Evolutionary conservation across 768 basidiomycete species (phyloP), one percentile per base, ranked within the genome.

Genomic region (Russula dissimulans): DNA sequence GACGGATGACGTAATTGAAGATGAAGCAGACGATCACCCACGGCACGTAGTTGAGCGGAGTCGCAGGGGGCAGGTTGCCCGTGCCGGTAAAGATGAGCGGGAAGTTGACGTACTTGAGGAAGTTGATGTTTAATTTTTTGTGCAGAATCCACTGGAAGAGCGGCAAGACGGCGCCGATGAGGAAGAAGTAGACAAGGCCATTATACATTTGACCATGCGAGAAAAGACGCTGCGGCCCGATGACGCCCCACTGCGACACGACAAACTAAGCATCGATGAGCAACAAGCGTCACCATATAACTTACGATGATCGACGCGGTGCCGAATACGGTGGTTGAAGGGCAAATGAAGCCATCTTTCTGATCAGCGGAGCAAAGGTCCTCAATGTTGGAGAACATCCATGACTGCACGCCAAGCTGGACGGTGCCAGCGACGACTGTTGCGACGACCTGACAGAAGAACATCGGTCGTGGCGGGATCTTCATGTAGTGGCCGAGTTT

Each of bases 401-500:
- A 92, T 0, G 78, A 71, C 66, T 91, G 89, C 1, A 92, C 87
- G 47, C 83, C 81, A 50, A 91, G 81, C 66, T 89, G 87, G 0
- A 82, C 79, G 12, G 86, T 88, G 61, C 86, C 85, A 29, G 86
- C 85, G 42, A 91, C 71, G 47, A 85, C 65, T 1, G 86, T 79
- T 8, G 86, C 85, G 52, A 87, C 64, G 26, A 88, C 79, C 69
- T 91, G 89, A 22, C 76, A 77, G 69, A 71, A 77, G 75, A 93
- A 93, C 82, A 90, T 90, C 43, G 78, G 65, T 6, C 83, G 78
- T 3, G 86, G 89, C 3, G 87, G 84, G 53, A 91, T 78, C 73
- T 87, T 87, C 83, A 83, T 86, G 65, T 76, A 76, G 56, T 71
- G 87, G 10, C 85, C 87, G 50, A 89, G 83, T 71, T 92, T 91